Conservation (phyloP, 2,329 filamentous ascomycete genomes). For the Diaporthe destruens region DNA sequence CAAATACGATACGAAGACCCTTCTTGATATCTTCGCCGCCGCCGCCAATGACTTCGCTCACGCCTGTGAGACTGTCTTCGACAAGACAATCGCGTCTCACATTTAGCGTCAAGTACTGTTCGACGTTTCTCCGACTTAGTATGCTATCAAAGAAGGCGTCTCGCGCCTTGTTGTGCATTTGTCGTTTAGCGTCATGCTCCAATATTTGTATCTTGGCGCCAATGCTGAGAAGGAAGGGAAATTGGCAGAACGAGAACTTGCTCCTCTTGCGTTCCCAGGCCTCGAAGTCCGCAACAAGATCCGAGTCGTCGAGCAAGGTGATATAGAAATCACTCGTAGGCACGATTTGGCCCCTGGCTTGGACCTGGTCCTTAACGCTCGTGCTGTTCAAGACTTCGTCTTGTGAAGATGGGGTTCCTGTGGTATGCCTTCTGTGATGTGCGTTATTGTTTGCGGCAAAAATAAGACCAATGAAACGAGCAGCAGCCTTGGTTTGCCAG, state of each 20-base stretch:
- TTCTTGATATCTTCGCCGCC: slow-evolving; percentile 91
- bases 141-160: slow-evolving; percentile 95
- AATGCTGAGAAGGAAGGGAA: slow-evolving; percentile 91
- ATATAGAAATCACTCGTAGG: slow-evolving; percentile 91
- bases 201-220: slow-evolving; percentile 93
- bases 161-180: slow-evolving; percentile 89
- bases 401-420: slow-evolving; percentile 24
- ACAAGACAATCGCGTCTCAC: slow-evolving; percentile 88
- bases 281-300: slow-evolving; percentile 88
- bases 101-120: slow-evolving; percentile 81
- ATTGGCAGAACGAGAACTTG: slow-evolving; percentile 91
- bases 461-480: slow-evolving; percentile 82
- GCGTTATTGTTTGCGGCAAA: slow-evolving; percentile 82
- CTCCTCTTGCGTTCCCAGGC: slow-evolving; percentile 82
- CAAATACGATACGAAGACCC: slow-evolving; percentile 85
- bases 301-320: slow-evolving; percentile 86
- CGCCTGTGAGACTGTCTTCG: slow-evolving; percentile 86
- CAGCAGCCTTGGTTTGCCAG: slow-evolving; percentile 88
- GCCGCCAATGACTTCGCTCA: slow-evolving; percentile 86
- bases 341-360: slow-evolving; percentile 74
- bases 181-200: slow-evolving; percentile 86
- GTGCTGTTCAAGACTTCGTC: slow-evolving; percentile 51
- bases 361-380: slow-evolving; percentile 57
- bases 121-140: slow-evolving; percentile 78
- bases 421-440: slow-evolving; percentile 53